Base-by-base conservation (phyloP, 768 basidiomycete genomes). In the Lactarius indigo region DNA sequence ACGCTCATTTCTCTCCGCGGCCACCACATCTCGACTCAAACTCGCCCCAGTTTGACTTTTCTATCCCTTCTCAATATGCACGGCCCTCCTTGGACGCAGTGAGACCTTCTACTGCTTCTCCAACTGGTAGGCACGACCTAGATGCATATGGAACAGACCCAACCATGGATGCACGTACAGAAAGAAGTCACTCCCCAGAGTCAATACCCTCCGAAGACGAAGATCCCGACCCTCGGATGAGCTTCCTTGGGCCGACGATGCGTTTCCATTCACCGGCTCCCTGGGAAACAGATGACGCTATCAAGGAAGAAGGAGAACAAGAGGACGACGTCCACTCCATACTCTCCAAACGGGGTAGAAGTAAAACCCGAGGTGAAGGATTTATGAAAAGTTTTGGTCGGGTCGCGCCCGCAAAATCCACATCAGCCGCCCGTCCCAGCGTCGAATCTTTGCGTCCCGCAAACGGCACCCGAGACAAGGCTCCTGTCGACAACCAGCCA, bases 211-310 rank as follows among this genome's bases (percentile, higher is more conserved):
- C 79, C 50, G 79, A 79, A 55, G 80, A 83, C 59, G 79, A 83
- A 42, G 80, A 80, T 10, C 71, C 79, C 42, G 76, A 81, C 2
- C 75, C 81, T 65, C 82, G 87, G 61, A 84, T 92, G 76, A 91
- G 89, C 72, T 78, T 87, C 57, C 84, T 89, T 39, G 92, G 92
- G n/a, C 91, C 91, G 35, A 91, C 86, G 76, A 90, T 92, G 83
- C 86, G 87, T 59, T 86, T 91, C 73, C 89, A 91, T 75, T 90
- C 89, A 68, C 87, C 83, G 30, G 88, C 91, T 20, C 91, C 91
- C 47, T 94, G 91, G 91, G 91, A 92, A 76, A 76, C 82, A 42
- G 88, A 85, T 58, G 85, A 82, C 17, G 44, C 76, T 4, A 64
- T 82, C 3, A 75, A 79, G 35, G 83, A 82, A 72, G 84, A 81